phyloP scores from a whole-genome alignment of 2,329 filamentous ascomycete species.

The Periconia macrospinosa region DNA sequence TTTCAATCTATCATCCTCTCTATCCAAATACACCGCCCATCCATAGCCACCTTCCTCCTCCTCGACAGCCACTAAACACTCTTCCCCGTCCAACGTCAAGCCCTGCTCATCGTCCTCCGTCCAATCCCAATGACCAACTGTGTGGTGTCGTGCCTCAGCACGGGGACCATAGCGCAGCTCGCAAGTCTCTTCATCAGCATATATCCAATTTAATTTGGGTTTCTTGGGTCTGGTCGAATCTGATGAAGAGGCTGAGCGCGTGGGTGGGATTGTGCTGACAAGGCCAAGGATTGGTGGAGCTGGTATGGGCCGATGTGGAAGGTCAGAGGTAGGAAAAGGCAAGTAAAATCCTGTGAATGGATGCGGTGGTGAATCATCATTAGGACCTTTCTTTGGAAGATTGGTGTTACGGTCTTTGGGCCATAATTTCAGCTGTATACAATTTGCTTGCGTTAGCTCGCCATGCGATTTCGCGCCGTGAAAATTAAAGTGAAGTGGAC shows the following conservation, averaged over 20 bases:
- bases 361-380: constrained; percentile 37
- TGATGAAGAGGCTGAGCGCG: constrained; percentile 38
- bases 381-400: constrained; percentile 25
- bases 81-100: constrained; percentile 58
- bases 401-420: constrained; percentile 38
- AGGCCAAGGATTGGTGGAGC: constrained; percentile 48
- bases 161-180: constrained; percentile 68
- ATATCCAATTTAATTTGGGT: constrained; percentile 70
- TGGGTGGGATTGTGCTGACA: constrained; percentile 51
- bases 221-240: constrained; percentile 16
- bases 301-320: constrained; percentile 38
- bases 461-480: no score
- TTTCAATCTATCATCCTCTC: constrained; percentile 50
- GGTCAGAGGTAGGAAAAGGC: constrained; percentile 49
- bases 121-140: constrained; percentile 83
- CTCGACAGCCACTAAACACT: constrained; percentile 61
- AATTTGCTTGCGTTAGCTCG: constrained; percentile 9
- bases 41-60: constrained; percentile 49
- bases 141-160: constrained; percentile 70
- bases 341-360: constrained; percentile 56
- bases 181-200: constrained; percentile 61
- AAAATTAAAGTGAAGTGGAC: no score
- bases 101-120: constrained; percentile 62
- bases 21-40: constrained; percentile 59
- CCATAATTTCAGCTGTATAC: constrained; percentile 35